Evolutionary conservation across 352 stramenopile genomes (phyloP).

Genomic region (Phytophthora boehmeriae): DNA sequence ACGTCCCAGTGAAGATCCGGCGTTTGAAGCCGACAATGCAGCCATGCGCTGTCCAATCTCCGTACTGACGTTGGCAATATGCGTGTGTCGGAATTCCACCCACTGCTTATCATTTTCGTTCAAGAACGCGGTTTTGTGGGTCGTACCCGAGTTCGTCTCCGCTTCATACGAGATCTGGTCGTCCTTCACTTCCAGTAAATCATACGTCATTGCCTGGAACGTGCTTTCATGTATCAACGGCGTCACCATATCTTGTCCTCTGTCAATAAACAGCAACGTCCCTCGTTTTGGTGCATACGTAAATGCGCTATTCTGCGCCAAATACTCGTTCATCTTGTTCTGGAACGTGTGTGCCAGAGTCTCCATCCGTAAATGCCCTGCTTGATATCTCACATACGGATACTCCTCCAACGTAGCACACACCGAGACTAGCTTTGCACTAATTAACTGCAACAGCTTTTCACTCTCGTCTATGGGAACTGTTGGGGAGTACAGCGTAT

Average conservation of each 20-base stretch:
- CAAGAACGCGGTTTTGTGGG: constrained; percentile 92
- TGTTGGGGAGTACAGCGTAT: constrained; percentile 78
- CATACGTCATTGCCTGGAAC: constrained; percentile 97
- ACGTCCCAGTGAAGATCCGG: constrained; percentile 78
- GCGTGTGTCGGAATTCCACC: constrained; percentile 95
- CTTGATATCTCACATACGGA: constrained; percentile 94
- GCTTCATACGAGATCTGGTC: constrained; percentile 93
- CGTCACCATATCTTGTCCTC: constrained; percentile 92
- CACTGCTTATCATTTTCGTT: constrained; percentile 98
- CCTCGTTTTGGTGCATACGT: constrained; percentile 90
- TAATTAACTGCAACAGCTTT: constrained; percentile 66
- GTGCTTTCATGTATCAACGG: constrained; percentile 98
- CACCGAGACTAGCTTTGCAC: constrained; percentile 94
- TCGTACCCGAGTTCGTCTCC: constrained; percentile 79
- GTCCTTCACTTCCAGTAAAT: constrained; percentile 94
- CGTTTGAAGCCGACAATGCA: constrained; percentile 77
- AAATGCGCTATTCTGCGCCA: constrained; percentile 91
- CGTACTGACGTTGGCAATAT: constrained; percentile 93
- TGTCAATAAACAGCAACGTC: constrained; percentile 95
- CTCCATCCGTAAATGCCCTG: constrained; percentile 81
- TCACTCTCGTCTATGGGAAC: constrained; percentile 47
- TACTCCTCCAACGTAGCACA: constrained; percentile 98
- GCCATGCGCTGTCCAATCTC: constrained; percentile 83
- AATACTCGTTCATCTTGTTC: constrained; percentile 95
- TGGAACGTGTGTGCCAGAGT: constrained; percentile 93